Evolutionary conservation across 331 rosid species (phyloP), one percentile per base, ranked within the genome.

Genomic region (Pyrus hybrid): DNA sequence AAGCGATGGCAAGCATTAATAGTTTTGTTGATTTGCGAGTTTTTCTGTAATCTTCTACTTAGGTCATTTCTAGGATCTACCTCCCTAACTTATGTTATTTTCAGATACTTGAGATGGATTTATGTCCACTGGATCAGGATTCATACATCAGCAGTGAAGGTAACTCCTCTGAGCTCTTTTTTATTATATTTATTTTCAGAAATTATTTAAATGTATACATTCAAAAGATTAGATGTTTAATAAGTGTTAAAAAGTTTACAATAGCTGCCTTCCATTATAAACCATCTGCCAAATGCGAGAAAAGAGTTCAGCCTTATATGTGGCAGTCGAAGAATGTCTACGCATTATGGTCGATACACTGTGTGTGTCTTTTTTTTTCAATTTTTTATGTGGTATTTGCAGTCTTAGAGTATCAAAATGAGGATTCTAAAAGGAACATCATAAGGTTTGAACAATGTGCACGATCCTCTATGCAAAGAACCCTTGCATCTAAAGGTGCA

Each of bases 41-140:
- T 70, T 60, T 71, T 54, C 26, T 57, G 51, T 37, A 22, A 18
- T 53, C 58, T 23, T 51, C 26, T 43, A 13, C 64, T 60, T 68
- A 33, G 26, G 18, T 79, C 63, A 30, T 68, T 57, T 76, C 60
- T 17, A 22, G 67, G 26, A 75, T 79, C 51, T 72, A 16, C 64
- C 72, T 71, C 83, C 68, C 67, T 30, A 45, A 5, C 67, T 68
- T 76, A 29, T 79, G 64, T 73, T 76, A 76, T 73, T 82, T 79
- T 60, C 88, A 93, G 98, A 91, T 93, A 85, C 95, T 93, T 67
- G 91, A 84, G 76, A 93, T 91, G 98, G 98, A 93, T 84, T 88
- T 93, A 77, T 78, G 76, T 81, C 93, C 98, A 43, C 64, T 43
- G 41, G 91, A 86, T 78, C 83, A 87, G 72, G 95, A 91, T 45